Base-by-base conservation (phyloP, 164 flowering plant genomes). In the Macadamia tetraphylla region DNA sequence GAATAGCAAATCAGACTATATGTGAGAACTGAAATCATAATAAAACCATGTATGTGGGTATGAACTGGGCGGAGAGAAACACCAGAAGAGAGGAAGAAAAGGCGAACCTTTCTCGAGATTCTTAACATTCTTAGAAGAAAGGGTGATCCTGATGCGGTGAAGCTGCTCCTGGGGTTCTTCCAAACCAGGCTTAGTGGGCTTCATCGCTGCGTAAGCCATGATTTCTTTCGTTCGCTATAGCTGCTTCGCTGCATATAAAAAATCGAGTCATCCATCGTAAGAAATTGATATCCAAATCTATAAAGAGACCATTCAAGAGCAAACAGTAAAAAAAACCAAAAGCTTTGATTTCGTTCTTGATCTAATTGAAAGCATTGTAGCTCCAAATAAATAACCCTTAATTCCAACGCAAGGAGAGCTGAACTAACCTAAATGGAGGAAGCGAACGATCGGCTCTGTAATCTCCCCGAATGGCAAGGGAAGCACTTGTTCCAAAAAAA, bases 101-200 rank as follows among this genome's bases (percentile, higher is more conserved):
- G 60, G 52, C 35, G 48, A 6, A 67, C 92, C 92, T 77, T 90
- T 90, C 74, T 90, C 96, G 57, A 90, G 91, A 61, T 90, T 90
- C 68, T 90, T 88, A 23, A 87, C 91, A 66, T 86, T 81, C 73
- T 87, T 89, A 32, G 92, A 89, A 59, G 95, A 87, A 1, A 89
- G 85, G 14, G 96, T 90, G 80, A 90, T 90, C 66, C 96, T 81
- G 73, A 90, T 87, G 76, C 85, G 87, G 74, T 85, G 90, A 63
- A 79, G 69, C 67, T 67, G 79, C 72, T 85, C 88, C 67, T 67
- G 81, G 1, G 85, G 30, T 43, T 90, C 92, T 72, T 90, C 92
- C 62, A 86, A 68, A 8, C 96, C 96, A 4, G 80, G 84, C 76
- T 90, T 90, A 8, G 83, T 73, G 0, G 88, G 86, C 78, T 87